Conservation (phyloP, 2,329 filamentous ascomycete genomes). For the Metarhizium album region DNA sequence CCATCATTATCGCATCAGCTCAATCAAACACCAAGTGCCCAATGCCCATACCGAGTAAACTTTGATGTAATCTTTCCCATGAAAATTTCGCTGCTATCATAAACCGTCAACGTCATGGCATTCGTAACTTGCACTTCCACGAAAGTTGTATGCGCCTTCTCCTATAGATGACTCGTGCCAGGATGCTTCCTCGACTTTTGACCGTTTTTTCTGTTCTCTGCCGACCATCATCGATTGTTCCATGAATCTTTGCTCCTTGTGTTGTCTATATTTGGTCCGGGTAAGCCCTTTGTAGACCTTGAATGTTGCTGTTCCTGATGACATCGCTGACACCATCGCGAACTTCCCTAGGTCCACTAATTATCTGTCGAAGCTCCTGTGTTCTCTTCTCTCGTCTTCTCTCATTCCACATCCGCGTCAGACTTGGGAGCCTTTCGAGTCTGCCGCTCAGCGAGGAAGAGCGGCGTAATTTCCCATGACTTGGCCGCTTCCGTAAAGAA, state of each 20-base stretch:
- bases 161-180: background rate
- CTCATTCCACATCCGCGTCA: conserved; percentile 47
- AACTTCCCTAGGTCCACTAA: conserved; percentile 48
- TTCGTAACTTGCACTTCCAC: conserved; percentile 4
- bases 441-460: conserved; percentile 34
- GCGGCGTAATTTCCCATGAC: conserved; percentile 18
- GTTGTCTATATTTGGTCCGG: background rate
- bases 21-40: background rate
- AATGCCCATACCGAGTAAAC: background rate
- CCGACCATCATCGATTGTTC: background rate
- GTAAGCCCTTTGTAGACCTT: background rate
- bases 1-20: background rate
- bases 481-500: conserved; percentile 15
- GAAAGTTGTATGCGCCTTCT: background rate
- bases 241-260: background rate
- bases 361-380: conserved; percentile 47
- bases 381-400: conserved; percentile 47
- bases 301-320: conserved; percentile 29
- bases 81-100: conserved; percentile 6
- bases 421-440: conserved; percentile 40
- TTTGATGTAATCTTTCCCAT: background rate
- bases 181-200: background rate
- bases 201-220: background rate
- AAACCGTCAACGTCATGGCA: conserved; percentile 6
- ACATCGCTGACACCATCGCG: conserved; percentile 48